Evolutionary conservation across 2,329 filamentous ascomycete genomes (phyloP).

Genomic region (Akanthomyces dipterigenus): DNA sequence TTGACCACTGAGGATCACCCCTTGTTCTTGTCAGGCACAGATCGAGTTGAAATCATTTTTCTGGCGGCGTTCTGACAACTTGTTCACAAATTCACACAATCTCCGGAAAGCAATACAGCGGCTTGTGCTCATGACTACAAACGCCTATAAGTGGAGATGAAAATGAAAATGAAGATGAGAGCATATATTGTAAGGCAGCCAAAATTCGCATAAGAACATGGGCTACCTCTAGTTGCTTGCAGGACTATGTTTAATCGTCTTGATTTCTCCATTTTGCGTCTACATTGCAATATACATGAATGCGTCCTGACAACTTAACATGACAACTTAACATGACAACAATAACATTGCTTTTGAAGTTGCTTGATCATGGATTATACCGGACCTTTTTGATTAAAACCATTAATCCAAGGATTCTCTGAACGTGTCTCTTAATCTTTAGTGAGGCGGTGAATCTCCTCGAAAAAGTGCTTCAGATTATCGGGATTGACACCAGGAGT

Average conservation of each 20-base stretch:
- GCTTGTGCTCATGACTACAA: not conserved
- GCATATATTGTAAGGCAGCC: not conserved
- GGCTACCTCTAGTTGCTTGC: not conserved
- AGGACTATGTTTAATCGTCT: not conserved
- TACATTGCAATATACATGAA: not conserved
- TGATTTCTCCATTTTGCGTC: not conserved
- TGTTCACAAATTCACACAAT: not conserved
- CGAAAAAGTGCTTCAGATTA: constrained; percentile 85
- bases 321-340: not conserved
- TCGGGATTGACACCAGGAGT: constrained; percentile 94
- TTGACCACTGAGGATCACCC: not conserved
- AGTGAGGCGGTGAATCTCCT: constrained; percentile 75
- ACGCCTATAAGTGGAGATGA: too few relatives aligned
- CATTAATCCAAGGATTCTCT: not conserved
- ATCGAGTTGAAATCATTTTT: not conserved
- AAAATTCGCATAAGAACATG: too few relatives aligned
- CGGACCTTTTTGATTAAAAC: not conserved
- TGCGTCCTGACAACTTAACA: not conserved
- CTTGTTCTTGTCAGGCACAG: not conserved
- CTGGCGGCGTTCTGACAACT: not conserved
- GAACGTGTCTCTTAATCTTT: constrained; percentile 25
- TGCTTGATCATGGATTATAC: not conserved
- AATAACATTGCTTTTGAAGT: not conserved
- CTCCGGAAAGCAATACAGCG: not conserved
- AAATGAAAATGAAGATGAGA: not conserved